Evolutionary conservation across 495 filamentous ascomycete genomes (phyloP).

Genomic region (Astrothelium macrocarpum): DNA sequence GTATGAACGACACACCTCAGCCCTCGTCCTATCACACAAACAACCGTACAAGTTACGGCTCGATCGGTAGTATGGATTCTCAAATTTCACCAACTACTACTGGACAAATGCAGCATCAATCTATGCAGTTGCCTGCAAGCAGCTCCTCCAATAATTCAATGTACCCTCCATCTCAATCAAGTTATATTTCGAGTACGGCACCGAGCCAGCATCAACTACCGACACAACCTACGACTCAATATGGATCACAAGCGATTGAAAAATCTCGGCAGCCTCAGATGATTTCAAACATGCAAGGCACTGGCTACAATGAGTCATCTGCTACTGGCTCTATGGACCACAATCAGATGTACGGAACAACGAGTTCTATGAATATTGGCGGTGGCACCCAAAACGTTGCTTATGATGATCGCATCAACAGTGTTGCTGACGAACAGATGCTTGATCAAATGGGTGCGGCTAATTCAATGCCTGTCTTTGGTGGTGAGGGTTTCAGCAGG

Average conservation of each 20-base stretch:
- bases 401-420: slow-evolving; percentile 12
- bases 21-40: background rate
- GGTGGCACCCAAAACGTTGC: background rate
- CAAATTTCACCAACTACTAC: background rate
- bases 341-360: background rate
- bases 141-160: background rate
- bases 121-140: background rate
- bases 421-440: slow-evolving; percentile 16
- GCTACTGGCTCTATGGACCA: background rate
- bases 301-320: background rate
- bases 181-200: background rate
- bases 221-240: background rate
- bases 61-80: background rate
- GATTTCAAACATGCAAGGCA: background rate
- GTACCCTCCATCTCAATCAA: background rate
- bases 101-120: background rate
- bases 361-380: slow-evolving; percentile 10
- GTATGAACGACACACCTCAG: background rate
- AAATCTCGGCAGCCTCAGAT: background rate
- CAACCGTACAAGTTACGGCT: background rate
- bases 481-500: slow-evolving; percentile 63
- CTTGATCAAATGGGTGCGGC: slow-evolving; percentile 21
- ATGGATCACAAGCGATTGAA: background rate
- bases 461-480: slow-evolving; percentile 31
- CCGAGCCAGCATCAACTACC: background rate